phyloP scores from a whole-genome alignment of 306 rosid species.

The Heteromeles arbutifolia region DNA sequence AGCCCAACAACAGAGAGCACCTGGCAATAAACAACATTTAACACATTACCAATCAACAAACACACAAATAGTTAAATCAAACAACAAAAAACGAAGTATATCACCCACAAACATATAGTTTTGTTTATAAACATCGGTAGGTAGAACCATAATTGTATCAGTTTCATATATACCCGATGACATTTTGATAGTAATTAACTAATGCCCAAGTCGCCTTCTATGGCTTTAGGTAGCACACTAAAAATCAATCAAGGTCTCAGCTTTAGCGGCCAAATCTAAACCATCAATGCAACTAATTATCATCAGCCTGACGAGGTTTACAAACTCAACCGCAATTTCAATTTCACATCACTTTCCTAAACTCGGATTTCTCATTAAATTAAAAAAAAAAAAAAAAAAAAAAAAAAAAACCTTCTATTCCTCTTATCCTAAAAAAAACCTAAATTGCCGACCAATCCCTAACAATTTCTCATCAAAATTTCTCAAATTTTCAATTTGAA shows the following conservation, averaged over 20 bases:
- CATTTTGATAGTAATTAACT: neutral
- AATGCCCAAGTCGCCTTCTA: neutral
- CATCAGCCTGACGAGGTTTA: neutral
- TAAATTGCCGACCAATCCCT: neutral
- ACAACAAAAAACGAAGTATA: neutral
- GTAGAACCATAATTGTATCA: neutral
- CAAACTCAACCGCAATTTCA: neutral
- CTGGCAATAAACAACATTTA: constrained; percentile 22
- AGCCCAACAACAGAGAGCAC: constrained; percentile 98
- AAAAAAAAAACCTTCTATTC: neutral
- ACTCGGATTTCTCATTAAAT: neutral
- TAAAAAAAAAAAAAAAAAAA: neutral
- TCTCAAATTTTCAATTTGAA: neutral
- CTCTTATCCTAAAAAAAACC: neutral
- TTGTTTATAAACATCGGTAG: neutral
- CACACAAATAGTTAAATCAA: neutral
- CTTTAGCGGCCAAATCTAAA: neutral
- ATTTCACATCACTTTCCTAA: neutral
- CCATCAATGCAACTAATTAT: neutral
- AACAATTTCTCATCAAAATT: neutral
- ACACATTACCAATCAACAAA: neutral
- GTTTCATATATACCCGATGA: neutral
- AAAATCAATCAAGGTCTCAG: neutral
- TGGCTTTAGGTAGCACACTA: neutral
- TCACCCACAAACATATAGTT: neutral